phyloP scores from a whole-genome alignment of 179 eudicot genomes.

The Silene coronaria region DNA sequence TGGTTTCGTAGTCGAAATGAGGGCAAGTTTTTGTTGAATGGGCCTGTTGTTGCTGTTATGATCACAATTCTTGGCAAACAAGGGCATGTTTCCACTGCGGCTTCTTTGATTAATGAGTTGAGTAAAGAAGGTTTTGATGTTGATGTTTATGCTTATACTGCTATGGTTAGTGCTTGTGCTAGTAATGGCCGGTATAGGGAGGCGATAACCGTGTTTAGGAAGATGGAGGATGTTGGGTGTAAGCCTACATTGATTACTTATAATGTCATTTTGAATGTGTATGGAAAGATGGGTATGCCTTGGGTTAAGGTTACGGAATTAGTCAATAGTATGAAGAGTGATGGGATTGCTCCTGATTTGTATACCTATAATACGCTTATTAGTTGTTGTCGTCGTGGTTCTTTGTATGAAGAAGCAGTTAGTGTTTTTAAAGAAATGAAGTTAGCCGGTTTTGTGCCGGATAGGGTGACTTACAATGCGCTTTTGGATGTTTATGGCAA shows the following conservation, averaged over 20 bases:
- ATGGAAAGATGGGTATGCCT: constrained; percentile 91
- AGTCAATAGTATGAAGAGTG: constrained; percentile 57
- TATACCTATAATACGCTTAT: constrained; percentile 87
- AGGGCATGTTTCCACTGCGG: constrained; percentile 54
- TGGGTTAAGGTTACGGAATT: constrained; percentile 54
- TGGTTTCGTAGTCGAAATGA: constrained; percentile 49
- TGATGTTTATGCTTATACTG: constrained; percentile 81
- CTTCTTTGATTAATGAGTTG: constrained; percentile 47
- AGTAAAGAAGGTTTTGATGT: constrained; percentile 52
- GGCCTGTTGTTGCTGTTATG: constrained; percentile 66
- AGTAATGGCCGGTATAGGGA: constrained; percentile 74
- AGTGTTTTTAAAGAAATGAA: constrained; percentile 73
- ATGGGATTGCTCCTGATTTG: constrained; percentile 63
- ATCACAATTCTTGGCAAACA: constrained; percentile 66
- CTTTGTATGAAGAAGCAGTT: constrained; percentile 71
- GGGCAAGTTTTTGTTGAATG: constrained; percentile 36
- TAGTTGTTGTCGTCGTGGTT: constrained; percentile 77
- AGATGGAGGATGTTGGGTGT: constrained; percentile 85
- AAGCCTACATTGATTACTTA: constrained; percentile 78
- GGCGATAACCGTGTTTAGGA: constrained; percentile 58
- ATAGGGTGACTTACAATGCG: constrained; percentile 84
- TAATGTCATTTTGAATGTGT: constrained; percentile 76
- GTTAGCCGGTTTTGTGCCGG: constrained; percentile 58
- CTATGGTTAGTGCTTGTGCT: constrained; percentile 64
- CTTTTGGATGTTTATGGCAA: constrained; percentile 91